These are phyloP conservation scores for Ceratocystis huliohia DNA, from an alignment of 2,329 filamentous ascomycete species.

Conservation along the genomic window DNA sequence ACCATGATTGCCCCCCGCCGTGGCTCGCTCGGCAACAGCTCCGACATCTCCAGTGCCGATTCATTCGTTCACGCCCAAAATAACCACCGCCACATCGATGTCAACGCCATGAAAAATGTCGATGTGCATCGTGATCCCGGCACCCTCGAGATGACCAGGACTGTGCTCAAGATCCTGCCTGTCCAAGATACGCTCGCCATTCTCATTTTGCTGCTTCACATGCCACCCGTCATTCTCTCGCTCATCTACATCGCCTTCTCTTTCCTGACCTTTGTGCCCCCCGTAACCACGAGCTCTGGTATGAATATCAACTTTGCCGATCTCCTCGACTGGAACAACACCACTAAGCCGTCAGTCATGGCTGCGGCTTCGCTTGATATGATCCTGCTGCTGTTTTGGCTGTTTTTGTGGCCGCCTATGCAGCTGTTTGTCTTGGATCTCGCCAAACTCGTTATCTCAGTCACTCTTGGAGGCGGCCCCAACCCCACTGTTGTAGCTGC, in stretches of 20 bases:
- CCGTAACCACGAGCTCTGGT: slow-evolving; percentile 63
- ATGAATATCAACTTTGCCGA: slow-evolving; percentile 76
- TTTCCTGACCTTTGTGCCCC: slow-evolving; percentile 80
- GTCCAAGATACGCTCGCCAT: slow-evolving; percentile 93
- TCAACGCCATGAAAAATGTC: slow-evolving; percentile 54
- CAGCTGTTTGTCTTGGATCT: slow-evolving; percentile 82
- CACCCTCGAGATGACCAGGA: slow-evolving; percentile 64
- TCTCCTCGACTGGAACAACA: slow-evolving; percentile 76
- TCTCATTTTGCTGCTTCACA: slow-evolving; percentile 85
- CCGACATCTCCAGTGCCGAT: slow-evolving; percentile 35
- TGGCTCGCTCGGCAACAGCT: slow-evolving; percentile 40
- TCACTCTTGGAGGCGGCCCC: slow-evolving; percentile 62
- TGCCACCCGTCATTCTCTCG: slow-evolving; percentile 77
- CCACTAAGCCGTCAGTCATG: slow-evolving; percentile 72
- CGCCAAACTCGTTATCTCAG: slow-evolving; percentile 83
- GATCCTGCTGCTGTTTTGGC: slow-evolving; percentile 71
- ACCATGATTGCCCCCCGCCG: slow-evolving; percentile 18
- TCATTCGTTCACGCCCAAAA: slow-evolving; percentile 30
- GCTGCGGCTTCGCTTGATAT: slow-evolving; percentile 76
- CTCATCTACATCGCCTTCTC: slow-evolving; percentile 87
- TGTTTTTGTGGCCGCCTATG: slow-evolving; percentile 74
- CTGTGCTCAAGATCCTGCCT: slow-evolving; percentile 78
- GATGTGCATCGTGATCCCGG: slow-evolving; percentile 59
- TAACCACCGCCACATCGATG: slow-evolving; percentile 53
- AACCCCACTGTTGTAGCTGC: slow-evolving; percentile 29